A percentile compares a stretch with the other conserved stretches of the same genome.
phyloP scores from a whole-genome alignment of 2,329 filamentous ascomycete species.

The Chaetomiaceae sp. region DNA sequence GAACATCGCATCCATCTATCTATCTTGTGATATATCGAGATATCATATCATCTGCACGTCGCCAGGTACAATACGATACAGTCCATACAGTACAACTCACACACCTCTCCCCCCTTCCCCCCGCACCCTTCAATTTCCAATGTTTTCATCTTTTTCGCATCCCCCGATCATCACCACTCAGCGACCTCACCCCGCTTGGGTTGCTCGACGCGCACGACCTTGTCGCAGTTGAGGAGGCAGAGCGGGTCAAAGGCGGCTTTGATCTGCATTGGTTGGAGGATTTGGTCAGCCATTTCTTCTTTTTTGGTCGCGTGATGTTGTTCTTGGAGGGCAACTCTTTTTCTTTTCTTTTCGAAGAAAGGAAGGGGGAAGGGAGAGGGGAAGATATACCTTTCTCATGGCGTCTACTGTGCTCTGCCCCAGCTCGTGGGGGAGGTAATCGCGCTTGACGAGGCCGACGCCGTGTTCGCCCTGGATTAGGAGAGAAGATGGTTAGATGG shows the following conservation, averaged over 20 bases:
- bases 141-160: too few relatives aligned
- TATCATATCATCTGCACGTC: too few relatives aligned
- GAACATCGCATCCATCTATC: too few relatives aligned
- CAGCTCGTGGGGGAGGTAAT: constrained; percentile 75
- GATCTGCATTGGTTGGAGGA: constrained; percentile 44
- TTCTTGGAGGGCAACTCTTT: too few relatives aligned
- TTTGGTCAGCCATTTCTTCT: too few relatives aligned
- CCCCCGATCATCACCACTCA: constrained; percentile 37
- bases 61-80: too few relatives aligned
- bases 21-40: too few relatives aligned
- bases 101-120: too few relatives aligned
- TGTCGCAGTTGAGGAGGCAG: constrained; percentile 64
- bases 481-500: neutral
- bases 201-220: constrained; percentile 59
- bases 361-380: neutral
- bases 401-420: constrained; percentile 69
- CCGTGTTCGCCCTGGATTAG: constrained; percentile 66
- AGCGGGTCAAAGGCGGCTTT: constrained; percentile 77
- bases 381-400: constrained; percentile 67
- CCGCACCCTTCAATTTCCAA: too few relatives aligned
- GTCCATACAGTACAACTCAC: too few relatives aligned
- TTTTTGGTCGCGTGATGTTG: too few relatives aligned
- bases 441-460: constrained; percentile 77
- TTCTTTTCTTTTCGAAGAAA: too few relatives aligned
- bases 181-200: constrained; percentile 44